These are phyloP conservation scores for Cyberlindnera americana DNA, from an alignment of 805 yeast genomes.

Conservation along the genomic window DNA sequence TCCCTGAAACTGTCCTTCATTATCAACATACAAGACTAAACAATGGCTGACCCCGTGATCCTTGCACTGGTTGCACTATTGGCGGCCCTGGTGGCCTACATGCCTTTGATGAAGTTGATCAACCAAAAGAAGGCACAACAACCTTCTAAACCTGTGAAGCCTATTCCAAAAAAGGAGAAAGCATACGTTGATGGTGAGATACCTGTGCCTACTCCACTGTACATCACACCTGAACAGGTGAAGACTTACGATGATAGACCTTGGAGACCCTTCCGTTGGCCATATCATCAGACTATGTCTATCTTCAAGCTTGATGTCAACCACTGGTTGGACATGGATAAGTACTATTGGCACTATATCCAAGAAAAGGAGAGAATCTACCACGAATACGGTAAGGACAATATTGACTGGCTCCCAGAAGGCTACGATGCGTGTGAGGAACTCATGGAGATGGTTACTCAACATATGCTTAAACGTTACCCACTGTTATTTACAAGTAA, in stretches of 20 bases:
- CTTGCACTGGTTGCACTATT: conserved; percentile 8
- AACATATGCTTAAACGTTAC: conserved; percentile 58
- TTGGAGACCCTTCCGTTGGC: conserved; percentile 80
- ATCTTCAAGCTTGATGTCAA: conserved; percentile 67
- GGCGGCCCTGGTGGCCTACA: conserved; percentile 11
- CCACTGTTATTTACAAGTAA: conserved; percentile 55
- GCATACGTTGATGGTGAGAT: conserved; percentile 15
- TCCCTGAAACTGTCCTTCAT: background rate
- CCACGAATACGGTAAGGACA: conserved; percentile 54
- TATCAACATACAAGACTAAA: background rate
- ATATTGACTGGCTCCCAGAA: conserved; percentile 65
- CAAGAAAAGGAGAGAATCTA: conserved; percentile 58
- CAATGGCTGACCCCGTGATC: conserved; percentile 15
- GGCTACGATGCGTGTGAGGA: conserved; percentile 58
- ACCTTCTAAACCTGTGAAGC: background rate
- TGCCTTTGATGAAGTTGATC: conserved; percentile 12
- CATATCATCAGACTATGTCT: conserved; percentile 77
- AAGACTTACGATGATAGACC: conserved; percentile 67
- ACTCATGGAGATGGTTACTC: conserved; percentile 57
- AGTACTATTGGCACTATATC: conserved; percentile 64
- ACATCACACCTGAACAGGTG: conserved; percentile 66
- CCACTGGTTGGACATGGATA: conserved; percentile 80
- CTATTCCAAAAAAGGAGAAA: conserved; percentile 11
- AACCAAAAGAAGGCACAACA: conserved; percentile 7
- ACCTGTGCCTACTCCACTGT: conserved; percentile 49